These are phyloP conservation scores for Pleurotus djamor DNA, from an alignment of 768 basidiomycete species.

Conservation along the genomic window DNA sequence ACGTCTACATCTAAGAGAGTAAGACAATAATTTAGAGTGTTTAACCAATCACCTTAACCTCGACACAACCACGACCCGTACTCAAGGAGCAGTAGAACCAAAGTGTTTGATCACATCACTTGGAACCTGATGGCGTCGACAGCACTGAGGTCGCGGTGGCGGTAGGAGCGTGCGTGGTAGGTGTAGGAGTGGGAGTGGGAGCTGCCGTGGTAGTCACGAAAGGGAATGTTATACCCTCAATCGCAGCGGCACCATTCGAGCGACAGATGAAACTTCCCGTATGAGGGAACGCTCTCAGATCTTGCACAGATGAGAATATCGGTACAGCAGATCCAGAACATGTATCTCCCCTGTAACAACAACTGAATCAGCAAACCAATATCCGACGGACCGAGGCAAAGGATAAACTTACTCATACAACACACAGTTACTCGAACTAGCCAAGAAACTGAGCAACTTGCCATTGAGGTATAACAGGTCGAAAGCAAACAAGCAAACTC, in stretches of 20 bases:
- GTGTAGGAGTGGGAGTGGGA: not conserved
- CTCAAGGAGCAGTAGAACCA: too few relatives aligned
- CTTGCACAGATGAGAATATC: constrained; percentile 1
- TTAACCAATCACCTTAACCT: too few relatives aligned
- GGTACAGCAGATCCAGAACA: not conserved
- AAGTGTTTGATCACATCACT: too few relatives aligned
- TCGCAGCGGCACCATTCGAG: not conserved
- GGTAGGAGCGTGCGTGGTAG: not conserved
- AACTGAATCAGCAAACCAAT: not conserved
- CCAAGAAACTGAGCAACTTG: constrained; percentile 42
- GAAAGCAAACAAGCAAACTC: constrained; percentile 95
- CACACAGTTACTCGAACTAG: constrained; percentile 1
- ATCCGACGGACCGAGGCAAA: not conserved
- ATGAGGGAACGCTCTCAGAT: not conserved
- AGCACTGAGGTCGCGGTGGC: too few relatives aligned
- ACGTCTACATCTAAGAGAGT: too few relatives aligned
- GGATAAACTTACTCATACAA: not conserved
- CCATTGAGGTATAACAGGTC: constrained; percentile 97
- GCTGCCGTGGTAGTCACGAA: not conserved
- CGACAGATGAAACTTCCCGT: not conserved
- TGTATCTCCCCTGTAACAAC: not conserved
- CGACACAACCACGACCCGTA: too few relatives aligned
- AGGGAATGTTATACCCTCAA: not conserved
- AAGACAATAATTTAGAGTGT: too few relatives aligned
- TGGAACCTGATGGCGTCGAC: too few relatives aligned